Percentiles rank a stretch among this genome's conserved stretches.
These are phyloP conservation scores for Limnomonas spitsbergensis DNA, from an alignment of 139 green algal species.

Conservation along the genomic window DNA sequence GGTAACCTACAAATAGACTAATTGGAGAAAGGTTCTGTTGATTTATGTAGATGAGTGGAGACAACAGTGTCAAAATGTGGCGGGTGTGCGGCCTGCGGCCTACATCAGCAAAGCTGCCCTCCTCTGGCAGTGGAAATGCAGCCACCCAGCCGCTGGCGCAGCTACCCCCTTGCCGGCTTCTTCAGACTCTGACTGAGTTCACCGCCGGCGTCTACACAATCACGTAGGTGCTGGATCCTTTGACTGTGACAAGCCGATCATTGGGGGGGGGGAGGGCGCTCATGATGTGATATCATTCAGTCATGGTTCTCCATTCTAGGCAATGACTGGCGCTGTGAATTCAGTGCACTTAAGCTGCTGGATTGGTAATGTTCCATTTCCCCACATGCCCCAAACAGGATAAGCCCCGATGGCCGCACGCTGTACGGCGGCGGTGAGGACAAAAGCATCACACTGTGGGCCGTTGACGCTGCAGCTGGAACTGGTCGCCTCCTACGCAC, in stretches of 20 bases:
- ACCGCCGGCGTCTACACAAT: background rate
- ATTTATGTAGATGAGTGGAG: conserved; percentile 6
- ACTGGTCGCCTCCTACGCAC: background rate
- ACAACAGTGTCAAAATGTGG: conserved; percentile 10
- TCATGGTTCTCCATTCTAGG: no score
- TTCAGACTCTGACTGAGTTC: background rate
- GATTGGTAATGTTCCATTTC: no score
- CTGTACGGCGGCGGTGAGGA: conserved; percentile 11
- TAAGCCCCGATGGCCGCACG: background rate
- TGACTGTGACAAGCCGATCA: no score
- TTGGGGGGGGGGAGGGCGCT: no score
- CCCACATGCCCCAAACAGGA: no score
- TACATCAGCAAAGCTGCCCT: background rate
- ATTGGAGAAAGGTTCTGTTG: no score
- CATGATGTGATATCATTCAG: no score
- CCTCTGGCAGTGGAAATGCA: no score
- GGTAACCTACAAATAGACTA: no score
- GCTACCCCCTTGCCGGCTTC: background rate
- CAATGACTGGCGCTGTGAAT: no score
- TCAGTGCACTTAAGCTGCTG: no score
- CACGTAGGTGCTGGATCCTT: no score
- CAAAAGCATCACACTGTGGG: conserved; percentile 2
- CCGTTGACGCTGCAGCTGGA: background rate
- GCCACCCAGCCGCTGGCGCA: background rate
- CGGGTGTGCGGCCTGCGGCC: background rate